Evolutionary conservation across 139 green algal species (phyloP), one percentile per base, ranked within the genome.

Genomic region (Micromonas commoda): DNA sequence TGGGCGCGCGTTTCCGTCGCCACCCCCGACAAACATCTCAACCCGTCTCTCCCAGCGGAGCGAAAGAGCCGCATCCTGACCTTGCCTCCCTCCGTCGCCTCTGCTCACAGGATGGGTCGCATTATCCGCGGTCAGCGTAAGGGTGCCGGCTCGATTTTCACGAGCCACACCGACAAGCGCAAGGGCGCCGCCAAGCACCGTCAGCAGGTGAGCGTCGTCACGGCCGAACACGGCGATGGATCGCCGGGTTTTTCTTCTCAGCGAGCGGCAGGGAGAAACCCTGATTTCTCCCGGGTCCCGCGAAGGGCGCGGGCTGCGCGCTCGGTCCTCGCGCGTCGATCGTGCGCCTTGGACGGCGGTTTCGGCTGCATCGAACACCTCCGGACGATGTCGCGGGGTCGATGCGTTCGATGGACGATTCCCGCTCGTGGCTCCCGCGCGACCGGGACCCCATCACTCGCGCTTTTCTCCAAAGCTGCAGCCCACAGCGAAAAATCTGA

Each of bases 121-220:
- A 90, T 97, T 54, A 99, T 99, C 84, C 85, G 96, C 54, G 82
- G 84, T 73, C 96, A 98, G 93, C 92, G 96, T 91, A 99, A 99
- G 90, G 96, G 96, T 85, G 88, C 89, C 61, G 96, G 96, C 38
- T 92, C 85, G 54, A 86, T 99, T 34, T 99, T 99, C 92, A 92
- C 83, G 74, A 97, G 91, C 68, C 92, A 98, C 87, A 97, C 89
- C 83, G 93, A 88, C 79, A 90, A 96, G 83, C 91, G 94, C 85
- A 97, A 98, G 88, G 96, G 96, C 45, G 85, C 92, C n/a, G 94
- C 94, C 63, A 91, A 93, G 86, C 87, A 94, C 76, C 88, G 96
- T 53, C 84, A 89, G 29, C 26, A 35, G 64, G 64, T 71, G 26
- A 26, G 64, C 45, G 4, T 13, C 26, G 23, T n/a, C 45, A n/a